Percentiles rank a stretch among this genome's conserved stretches.
Evolutionary conservation across 2,329 filamentous ascomycete species (phyloP).

Genomic region (Ophiostoma quercus): DNA sequence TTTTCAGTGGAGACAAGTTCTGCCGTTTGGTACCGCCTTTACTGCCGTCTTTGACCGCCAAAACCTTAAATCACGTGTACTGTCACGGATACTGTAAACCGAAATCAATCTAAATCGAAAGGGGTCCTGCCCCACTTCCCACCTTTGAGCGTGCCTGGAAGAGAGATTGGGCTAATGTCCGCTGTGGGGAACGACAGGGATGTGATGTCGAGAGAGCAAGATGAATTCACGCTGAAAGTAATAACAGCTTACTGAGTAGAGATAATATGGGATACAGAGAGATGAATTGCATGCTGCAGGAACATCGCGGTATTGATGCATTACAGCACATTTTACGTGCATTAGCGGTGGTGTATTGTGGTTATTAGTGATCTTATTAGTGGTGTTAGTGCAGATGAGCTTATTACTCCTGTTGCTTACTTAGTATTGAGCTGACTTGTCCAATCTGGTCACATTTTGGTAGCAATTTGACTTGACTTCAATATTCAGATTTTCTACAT

Average conservation of each 20-base stretch:
- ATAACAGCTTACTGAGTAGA: too few relatives aligned
- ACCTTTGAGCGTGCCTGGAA: slow-evolving; percentile 15
- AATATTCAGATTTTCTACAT: not conserved
- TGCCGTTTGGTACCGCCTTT: slow-evolving; percentile 3
- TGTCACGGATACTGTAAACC: too few relatives aligned
- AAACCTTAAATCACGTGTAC: slow-evolving; percentile 13
- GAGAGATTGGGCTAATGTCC: slow-evolving; percentile 24
- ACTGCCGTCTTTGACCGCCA: slow-evolving; percentile 22
- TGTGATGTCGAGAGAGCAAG: not conserved
- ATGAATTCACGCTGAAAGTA: too few relatives aligned
- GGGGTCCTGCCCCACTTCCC: not conserved
- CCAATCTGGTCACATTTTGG: not conserved
- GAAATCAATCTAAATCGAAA: not conserved
- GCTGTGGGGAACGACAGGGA: slow-evolving; percentile 19
- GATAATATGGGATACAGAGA: not conserved
- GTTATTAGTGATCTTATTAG: not conserved
- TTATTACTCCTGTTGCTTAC: too few relatives aligned
- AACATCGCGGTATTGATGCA: not conserved
- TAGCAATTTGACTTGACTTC: too few relatives aligned
- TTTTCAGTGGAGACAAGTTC: slow-evolving; percentile 11
- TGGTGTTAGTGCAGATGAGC: not conserved
- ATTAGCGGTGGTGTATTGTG: not conserved
- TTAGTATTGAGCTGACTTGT: too few relatives aligned
- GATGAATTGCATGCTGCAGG: not conserved
- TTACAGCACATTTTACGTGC: not conserved